Conservation (phyloP, 2,329 filamentous ascomycete genomes). For the Aspergillus texensis region DNA sequence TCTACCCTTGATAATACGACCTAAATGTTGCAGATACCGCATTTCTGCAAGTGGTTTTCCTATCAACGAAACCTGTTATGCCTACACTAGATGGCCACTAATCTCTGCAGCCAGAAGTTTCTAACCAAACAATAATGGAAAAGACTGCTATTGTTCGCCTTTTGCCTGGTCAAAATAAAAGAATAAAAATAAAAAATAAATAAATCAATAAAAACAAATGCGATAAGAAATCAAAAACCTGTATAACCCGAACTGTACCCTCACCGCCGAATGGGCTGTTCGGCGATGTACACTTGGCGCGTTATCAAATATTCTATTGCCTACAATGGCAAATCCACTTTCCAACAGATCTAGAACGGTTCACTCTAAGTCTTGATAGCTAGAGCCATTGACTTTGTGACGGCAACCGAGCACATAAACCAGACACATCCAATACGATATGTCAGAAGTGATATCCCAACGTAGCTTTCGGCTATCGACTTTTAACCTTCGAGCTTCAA, state of each 20-base stretch:
- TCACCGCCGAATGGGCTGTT: neutral
- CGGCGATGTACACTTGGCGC: slow-evolving; percentile 2
- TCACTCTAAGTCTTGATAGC: neutral
- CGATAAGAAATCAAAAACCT: no score
- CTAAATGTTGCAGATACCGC: neutral
- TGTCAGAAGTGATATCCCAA: slow-evolving; percentile 6
- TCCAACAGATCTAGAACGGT: neutral
- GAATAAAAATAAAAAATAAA: neutral
- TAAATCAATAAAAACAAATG: neutral
- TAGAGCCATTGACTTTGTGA: neutral
- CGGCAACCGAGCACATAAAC: neutral
- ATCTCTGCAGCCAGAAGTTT: neutral
- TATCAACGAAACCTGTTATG: neutral
- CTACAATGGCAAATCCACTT: neutral
- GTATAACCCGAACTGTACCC: neutral
- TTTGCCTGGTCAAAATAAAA: neutral
- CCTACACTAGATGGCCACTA: neutral
- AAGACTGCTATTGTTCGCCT: neutral
- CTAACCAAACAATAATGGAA: neutral
- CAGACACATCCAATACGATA: slow-evolving; percentile 1
- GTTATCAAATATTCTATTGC: neutral
- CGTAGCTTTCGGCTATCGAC: slow-evolving; percentile 4
- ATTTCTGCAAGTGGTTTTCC: neutral
- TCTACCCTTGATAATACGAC: neutral
- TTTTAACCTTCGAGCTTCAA: neutral